Base-by-base conservation (phyloP, 768 basidiomycete species). In the Rossbeevera mucosa region DNA sequence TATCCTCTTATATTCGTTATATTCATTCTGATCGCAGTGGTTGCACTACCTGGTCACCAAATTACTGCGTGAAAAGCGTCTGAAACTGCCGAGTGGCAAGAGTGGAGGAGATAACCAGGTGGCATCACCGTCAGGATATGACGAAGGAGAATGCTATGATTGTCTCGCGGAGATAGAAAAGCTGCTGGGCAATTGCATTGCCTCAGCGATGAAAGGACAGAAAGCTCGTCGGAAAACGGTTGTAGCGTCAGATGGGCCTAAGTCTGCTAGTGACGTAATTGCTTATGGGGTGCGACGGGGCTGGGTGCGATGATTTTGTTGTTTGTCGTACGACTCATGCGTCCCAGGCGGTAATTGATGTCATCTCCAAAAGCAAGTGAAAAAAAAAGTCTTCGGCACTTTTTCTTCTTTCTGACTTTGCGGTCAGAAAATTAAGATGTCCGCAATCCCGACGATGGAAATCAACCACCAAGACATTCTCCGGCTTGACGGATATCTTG, bases 1-100 rank as follows among this genome's bases (percentile, higher is more conserved):
- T 4, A 18, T 30, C 7, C 44, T 29, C 45, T 14, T n/a, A 20
- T n/a, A 42, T 51, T 20, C 24, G 25, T 46, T 51, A 58, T 49
- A 63, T 51, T 51, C n/a, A 21, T 22, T n/a, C 47, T 46, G 41
- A 28, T 25, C 36, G n/a, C 60, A 94, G 94, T 96, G 94, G 94
- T 71, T 95, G 18, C 90, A 94, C 61, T 94, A 94, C 68, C 74
- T 96, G 48, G 66, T 73, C n/a, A 67, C 70, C 47, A 92, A 93
- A 69, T 76, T 94, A 22, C 71, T 94, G 2, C 71, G 80, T 22
- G 75, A 75, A 29, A 93, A 93, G 66, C 78, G 79, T 38, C 71
- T 94, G 25, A 83, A 80, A 56, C 71, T 75, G 31, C 83, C 88
- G 1, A 18, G 62, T 54, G 14, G 66, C 73, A 80, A 71, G 51